A percentile compares a stretch with the other conserved stretches of the same genome.
Evolutionary conservation across 148 eudicot species (phyloP).

Genomic region (Fagopyrum homotropicum): DNA sequence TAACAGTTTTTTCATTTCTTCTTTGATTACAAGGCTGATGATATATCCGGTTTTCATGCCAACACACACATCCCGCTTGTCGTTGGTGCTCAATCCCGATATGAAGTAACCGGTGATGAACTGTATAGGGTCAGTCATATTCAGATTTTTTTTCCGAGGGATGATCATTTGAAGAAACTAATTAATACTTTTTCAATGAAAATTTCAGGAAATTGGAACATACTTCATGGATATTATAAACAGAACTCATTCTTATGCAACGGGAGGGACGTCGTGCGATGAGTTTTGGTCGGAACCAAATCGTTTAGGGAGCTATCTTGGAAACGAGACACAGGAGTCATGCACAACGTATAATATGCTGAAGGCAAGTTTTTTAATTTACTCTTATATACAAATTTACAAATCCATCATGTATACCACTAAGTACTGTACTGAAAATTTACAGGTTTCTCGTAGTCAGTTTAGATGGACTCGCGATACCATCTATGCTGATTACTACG

Average conservation of each 20-base stretch:
- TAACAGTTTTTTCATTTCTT: too few relatives aligned
- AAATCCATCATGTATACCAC: too few relatives aligned
- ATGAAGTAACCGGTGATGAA: slow-evolving; percentile 87
- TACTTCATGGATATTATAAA: slow-evolving; percentile 25
- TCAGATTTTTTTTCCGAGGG: too few relatives aligned
- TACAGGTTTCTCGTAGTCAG: slow-evolving; percentile 67
- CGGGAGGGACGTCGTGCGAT: too few relatives aligned
- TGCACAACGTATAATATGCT: too few relatives aligned
- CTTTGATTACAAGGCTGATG: slow-evolving; percentile 61
- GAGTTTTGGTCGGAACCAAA: slow-evolving; percentile 55
- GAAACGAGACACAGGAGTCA: too few relatives aligned
- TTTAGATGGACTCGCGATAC: slow-evolving; percentile 82
- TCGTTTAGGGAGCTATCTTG: too few relatives aligned
- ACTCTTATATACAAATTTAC: too few relatives aligned
- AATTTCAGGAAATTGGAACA: slow-evolving; percentile 66
- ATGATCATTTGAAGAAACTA: neutral
- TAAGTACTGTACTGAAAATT: neutral
- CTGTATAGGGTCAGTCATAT: slow-evolving; percentile 61
- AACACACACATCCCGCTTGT: slow-evolving; percentile 92
- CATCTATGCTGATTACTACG: slow-evolving; percentile 80
- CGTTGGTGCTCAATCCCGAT: slow-evolving; percentile 84
- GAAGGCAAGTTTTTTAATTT: slow-evolving; percentile 1
- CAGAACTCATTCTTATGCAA: too few relatives aligned
- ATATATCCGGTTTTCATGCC: slow-evolving; percentile 67
- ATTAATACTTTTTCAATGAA: neutral